These are phyloP conservation scores for Oxytropis ochrocephala DNA, from an alignment of 306 rosid species.

Conservation along the genomic window DNA sequence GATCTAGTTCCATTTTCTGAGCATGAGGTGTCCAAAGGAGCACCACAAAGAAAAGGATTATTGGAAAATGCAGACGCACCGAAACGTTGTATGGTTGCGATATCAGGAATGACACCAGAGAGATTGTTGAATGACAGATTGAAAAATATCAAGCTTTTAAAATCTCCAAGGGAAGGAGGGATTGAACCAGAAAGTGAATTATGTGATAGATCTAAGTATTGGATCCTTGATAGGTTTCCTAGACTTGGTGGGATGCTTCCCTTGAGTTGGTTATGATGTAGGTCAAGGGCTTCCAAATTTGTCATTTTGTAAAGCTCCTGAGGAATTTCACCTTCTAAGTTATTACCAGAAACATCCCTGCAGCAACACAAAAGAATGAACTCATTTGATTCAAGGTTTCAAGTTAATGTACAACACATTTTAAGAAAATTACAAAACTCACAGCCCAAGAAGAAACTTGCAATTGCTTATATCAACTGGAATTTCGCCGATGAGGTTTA, in stretches of 20 bases:
- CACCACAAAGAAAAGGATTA: constrained; percentile 86
- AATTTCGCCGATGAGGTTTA: constrained; percentile 70
- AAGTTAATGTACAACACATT: constrained; percentile 18
- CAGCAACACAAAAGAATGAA: constrained; percentile 33
- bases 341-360: constrained; percentile 88
- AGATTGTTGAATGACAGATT: constrained; percentile 80
- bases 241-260: constrained; percentile 73
- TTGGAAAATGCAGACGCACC: constrained; percentile 63
- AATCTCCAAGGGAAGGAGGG: constrained; percentile 67
- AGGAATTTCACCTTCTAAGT: constrained; percentile 73
- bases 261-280: constrained; percentile 60
- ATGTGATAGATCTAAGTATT: constrained; percentile 61
- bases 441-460: constrained; percentile 87
- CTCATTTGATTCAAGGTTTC: constrained; percentile 25
- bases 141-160: constrained; percentile 46
- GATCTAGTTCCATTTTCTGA: constrained; percentile 33
- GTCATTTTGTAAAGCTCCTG: constrained; percentile 59
- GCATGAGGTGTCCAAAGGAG: constrained; percentile 71
- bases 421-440: constrained; percentile 46
- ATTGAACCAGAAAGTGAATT: constrained; percentile 66
- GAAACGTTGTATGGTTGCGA: constrained; percentile 42
- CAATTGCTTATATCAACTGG: constrained; percentile 67
- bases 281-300: constrained; percentile 67
- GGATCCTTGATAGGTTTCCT: constrained; percentile 63
- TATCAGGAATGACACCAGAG: constrained; percentile 65